Evolutionary conservation across 148 eudicot species (phyloP), one percentile per base, ranked within the genome.

Genomic region (Amaranthus cruentus): DNA sequence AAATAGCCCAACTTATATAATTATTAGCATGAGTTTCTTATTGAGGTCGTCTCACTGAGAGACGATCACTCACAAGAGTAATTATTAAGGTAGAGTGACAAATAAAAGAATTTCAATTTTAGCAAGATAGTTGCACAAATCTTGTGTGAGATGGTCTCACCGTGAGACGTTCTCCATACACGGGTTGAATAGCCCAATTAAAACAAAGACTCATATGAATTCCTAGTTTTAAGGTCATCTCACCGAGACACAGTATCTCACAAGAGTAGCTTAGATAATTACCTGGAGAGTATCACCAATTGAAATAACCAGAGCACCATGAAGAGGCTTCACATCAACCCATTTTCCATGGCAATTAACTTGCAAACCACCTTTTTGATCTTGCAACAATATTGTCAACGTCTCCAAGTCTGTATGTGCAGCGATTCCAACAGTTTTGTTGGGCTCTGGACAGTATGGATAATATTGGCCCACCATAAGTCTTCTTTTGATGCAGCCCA

Each of bases 271-370:
- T 8, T 47, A 50, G 43, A 28, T 28, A 2, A 28, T 28, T 76
- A 83, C 86, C 86, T 83, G 86, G 47, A 83, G 73, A 47, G 66
- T 38, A 50, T 83, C 86, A 4, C 81, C 86, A 12, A 83, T 61
- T 44, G 80, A 80, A 13, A 83, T 68, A 13, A 80, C 76, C 65
- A 83, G 73, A 47, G 77, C 77, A 4, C 84, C 81, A 53, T 43
- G 81, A 2, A 80, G 48, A 0, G 83, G 84, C 73, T 80, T 80
- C 4, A 83, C 81, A 63, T 80, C 81, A 43, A 83, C 69, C 86
- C 86, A 83, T 10, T 71, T 68, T 0, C 56, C 81, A 1, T 66
- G 59, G 68, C 75, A 73, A 63, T 80, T 80, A 46, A 83, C 84
- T 43, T 83, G 86, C 62, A 83, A 69, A 5, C 86, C 86, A 4